Evolutionary conservation across 768 basidiomycete species (phyloP), one percentile per base, ranked within the genome.

Genomic region (Boletus coccyginus): DNA sequence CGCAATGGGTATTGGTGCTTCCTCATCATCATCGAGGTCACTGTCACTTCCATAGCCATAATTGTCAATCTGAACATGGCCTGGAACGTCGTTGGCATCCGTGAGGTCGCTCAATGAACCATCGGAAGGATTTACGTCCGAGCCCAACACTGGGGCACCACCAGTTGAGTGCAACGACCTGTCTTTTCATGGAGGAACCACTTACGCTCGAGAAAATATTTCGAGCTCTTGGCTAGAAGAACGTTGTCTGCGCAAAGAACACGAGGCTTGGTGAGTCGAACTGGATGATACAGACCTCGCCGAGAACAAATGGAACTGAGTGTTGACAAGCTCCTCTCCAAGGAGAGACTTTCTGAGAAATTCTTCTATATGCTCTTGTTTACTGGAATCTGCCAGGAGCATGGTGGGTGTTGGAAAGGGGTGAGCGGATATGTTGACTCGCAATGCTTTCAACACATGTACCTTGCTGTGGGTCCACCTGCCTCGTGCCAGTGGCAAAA

Each of bases 31-130:
- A 31, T 71, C 73, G 7, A 73, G 65, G 38, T 73, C 73, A 21
- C 73, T 73, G 53, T 73, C 72, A 5, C 68, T 70, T 17, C 41
- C 62, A 46, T 73, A 73, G 5, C 60, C 72, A 53, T 70, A 69
- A 3, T 67, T 66, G 5, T 61, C 63, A 7, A 64, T 51, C 6
- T 2, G 31, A 39, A 46, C 16, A 7, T 52, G 16, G 13, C 38
- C 47, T 4, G 58, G 65, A 19, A 65, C 31, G 16, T 45, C 59
- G 11, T 46, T 38, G 29, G 13, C 42, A 24, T 52, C 51, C 4
- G 52, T 44, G 31, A 70, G 59, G 17, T 66, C 62, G 13, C 36
- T 36, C 31, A 64, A 48, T 2, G 58, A 59, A 1, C 29, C 19
- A 5, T 69, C 57, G 1, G 52, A 42, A 9, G 51, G 50, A 29